These are phyloP conservation scores for Penicillium olsonii DNA, from an alignment of 2,329 filamentous ascomycete genomes.

Conservation along the genomic window DNA sequence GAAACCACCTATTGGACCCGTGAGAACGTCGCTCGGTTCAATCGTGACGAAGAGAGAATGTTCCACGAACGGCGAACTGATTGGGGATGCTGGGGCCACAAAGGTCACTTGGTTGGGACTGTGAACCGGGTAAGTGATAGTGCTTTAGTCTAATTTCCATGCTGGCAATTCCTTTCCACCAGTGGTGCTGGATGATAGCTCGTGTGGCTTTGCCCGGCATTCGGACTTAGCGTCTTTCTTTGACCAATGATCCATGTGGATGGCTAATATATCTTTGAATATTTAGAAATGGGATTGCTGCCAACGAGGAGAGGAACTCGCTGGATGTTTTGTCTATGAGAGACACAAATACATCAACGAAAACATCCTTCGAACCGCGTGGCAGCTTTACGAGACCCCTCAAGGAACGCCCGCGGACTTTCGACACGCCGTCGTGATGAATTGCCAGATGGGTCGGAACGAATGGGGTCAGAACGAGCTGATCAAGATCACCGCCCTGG, in stretches of 20 bases:
- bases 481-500: slow-evolving; percentile 55
- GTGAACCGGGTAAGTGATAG: neutral
- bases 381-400: slow-evolving; percentile 1
- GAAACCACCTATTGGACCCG: neutral
- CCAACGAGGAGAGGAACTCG: neutral
- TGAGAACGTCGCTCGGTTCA: neutral
- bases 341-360: neutral
- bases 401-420: neutral
- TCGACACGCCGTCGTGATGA: slow-evolving; percentile 46
- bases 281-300: neutral
- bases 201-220: too few species aligned
- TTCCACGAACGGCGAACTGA: neutral
- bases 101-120: neutral
- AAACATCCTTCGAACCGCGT: neutral
- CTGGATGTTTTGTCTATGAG: neutral
- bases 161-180: neutral
- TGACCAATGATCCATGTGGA: neutral
- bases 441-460: slow-evolving; percentile 58
- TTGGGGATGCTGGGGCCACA: neutral
- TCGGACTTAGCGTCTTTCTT: neutral
- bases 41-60: neutral
- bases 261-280: neutral
- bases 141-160: neutral
- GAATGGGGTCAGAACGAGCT: slow-evolving; percentile 50
- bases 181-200: too few species aligned